Evolutionary conservation across 306 rosid genomes (phyloP).

Genomic region (Casuarina glauca): DNA sequence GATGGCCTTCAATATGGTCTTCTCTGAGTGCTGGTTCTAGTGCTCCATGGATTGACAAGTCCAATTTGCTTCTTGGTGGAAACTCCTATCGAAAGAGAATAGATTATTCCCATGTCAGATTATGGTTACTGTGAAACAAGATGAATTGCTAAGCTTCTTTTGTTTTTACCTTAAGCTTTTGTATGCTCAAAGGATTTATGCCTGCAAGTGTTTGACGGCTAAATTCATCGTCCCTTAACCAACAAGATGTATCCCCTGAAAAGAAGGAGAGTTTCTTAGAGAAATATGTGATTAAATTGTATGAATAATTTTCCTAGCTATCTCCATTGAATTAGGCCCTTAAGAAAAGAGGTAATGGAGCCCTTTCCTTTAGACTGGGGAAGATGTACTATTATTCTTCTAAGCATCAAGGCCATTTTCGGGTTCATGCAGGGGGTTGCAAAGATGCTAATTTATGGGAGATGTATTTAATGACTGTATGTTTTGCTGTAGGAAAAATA

Average conservation of each 20-base stretch:
- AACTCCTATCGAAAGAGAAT: conserved; percentile 30
- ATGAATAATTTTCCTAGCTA: not conserved
- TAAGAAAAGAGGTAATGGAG: too few relatives aligned
- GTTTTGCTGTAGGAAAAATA: too few relatives aligned
- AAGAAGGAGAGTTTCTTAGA: not conserved
- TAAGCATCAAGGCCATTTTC: too few relatives aligned
- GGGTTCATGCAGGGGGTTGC: too few relatives aligned
- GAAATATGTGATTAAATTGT: not conserved
- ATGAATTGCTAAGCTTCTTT: too few relatives aligned
- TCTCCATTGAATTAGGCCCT: too few relatives aligned
- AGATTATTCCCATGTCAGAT: too few relatives aligned
- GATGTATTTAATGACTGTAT: too few relatives aligned
- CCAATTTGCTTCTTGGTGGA: conserved; percentile 54
- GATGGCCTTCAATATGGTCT: conserved; percentile 45
- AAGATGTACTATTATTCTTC: too few relatives aligned
- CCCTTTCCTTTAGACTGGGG: too few relatives aligned
- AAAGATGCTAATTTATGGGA: too few relatives aligned
- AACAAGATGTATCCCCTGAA: conserved; percentile 5
- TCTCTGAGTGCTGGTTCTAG: conserved; percentile 47
- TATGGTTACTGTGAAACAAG: not conserved
- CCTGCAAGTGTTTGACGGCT: conserved; percentile 22
- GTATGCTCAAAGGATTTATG: conserved; percentile 8
- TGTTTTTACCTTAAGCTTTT: conserved; percentile 8
- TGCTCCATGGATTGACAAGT: conserved; percentile 45
- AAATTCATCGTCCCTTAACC: conserved; percentile 9